Percentiles rank a stretch among this genome's conserved stretches.
Conservation (phyloP, 306 rosid species). For the Corylus heterophylla region DNA sequence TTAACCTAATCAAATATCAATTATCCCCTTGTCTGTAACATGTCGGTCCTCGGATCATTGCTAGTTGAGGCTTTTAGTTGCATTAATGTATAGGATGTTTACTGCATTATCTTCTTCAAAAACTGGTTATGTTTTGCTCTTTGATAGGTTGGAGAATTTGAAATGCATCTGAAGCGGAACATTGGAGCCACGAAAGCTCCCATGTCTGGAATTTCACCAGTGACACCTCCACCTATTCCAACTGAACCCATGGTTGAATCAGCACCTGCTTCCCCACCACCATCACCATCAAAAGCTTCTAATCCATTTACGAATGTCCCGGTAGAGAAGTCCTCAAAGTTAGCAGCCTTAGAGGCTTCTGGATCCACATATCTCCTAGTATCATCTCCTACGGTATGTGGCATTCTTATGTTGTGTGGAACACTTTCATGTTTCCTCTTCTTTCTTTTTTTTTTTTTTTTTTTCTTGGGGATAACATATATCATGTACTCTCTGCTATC, state of each 20-base stretch:
- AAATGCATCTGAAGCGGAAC: constrained; percentile 92
- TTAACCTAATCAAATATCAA: background rate
- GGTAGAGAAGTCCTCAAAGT: constrained; percentile 53
- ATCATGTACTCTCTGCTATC: constrained; percentile 15
- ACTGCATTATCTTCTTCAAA: constrained; percentile 13
- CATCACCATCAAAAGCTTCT: constrained; percentile 57
- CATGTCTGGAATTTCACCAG: constrained; percentile 69
- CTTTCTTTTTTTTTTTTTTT: background rate
- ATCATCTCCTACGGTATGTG: constrained; percentile 72
- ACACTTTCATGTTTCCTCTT: background rate
- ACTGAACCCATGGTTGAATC: constrained; percentile 74
- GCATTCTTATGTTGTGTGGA: constrained; percentile 3
- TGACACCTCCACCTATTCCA: constrained; percentile 78
- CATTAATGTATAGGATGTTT: background rate
- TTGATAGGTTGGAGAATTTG: constrained; percentile 88
- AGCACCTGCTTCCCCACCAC: constrained; percentile 43
- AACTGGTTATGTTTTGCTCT: constrained; percentile 25
- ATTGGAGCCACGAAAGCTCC: constrained; percentile 68
- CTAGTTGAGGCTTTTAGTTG: background rate
- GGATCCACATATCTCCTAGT: constrained; percentile 61
- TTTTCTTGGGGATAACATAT: background rate
- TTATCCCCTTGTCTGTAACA: background rate
- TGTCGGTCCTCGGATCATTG: background rate
- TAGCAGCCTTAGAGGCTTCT: constrained; percentile 86
- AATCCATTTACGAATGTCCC: constrained; percentile 56